These are phyloP conservation scores for Thelephora aurantiotincta DNA, from an alignment of 768 basidiomycete species.

Conservation along the genomic window DNA sequence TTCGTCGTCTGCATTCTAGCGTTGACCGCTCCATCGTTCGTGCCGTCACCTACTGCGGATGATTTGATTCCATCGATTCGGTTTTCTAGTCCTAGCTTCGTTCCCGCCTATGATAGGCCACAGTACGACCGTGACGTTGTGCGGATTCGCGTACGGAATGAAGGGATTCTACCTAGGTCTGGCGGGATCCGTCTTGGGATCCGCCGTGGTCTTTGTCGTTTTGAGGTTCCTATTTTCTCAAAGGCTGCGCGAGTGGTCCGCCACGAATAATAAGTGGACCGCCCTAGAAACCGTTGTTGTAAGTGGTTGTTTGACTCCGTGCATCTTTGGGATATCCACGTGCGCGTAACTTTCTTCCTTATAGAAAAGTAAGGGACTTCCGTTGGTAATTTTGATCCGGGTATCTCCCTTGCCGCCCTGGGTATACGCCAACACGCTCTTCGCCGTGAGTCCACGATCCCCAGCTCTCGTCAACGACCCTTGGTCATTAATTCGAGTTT, in stretches of 20 bases:
- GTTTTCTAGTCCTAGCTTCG: constrained; percentile 27
- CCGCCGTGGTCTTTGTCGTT: constrained; percentile 43
- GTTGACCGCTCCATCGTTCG: constrained; percentile 1
- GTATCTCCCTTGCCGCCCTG: constrained; percentile 77
- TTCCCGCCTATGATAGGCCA: constrained; percentile 56
- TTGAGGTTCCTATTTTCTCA: constrained; percentile 45
- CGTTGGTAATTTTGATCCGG: constrained; percentile 71
- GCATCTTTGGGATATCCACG: not conserved
- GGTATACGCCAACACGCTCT: constrained; percentile 75
- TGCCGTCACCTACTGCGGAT: no score
- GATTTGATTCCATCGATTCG: not conserved
- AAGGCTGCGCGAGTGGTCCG: constrained; percentile 44
- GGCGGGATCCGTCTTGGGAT: constrained; percentile 45
- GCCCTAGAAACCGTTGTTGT: constrained; percentile 68
- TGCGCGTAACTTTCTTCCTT: constrained; percentile 4
- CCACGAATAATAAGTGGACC: constrained; percentile 57
- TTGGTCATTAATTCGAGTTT: not conserved
- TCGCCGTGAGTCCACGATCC: constrained; percentile 41
- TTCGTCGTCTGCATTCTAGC: not conserved
- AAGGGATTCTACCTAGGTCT: constrained; percentile 58
- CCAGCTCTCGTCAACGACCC: not conserved
- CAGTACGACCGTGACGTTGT: constrained; percentile 48
- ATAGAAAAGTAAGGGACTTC: constrained; percentile 67
- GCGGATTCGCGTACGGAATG: constrained; percentile 77
- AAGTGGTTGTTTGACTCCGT: constrained; percentile 13